These are phyloP conservation scores for Salvia miltiorrhiza DNA, from an alignment of 257 asterid species.

Conservation along the genomic window DNA sequence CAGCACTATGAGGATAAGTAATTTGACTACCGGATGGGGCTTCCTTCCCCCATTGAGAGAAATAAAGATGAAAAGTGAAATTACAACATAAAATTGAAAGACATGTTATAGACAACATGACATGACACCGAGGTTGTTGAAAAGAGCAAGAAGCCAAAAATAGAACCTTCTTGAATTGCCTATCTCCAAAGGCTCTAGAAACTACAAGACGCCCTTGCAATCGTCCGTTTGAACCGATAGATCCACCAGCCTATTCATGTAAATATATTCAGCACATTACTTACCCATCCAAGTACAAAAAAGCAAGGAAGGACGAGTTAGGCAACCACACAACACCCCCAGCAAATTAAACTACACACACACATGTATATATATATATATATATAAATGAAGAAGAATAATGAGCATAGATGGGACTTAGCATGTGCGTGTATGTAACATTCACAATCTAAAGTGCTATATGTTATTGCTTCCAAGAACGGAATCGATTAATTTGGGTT, in stretches of 20 bases:
- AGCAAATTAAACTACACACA: not conserved
- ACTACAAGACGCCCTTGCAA: constrained; percentile 93
- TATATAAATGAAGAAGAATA: not conserved
- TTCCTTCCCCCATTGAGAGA: constrained; percentile 2
- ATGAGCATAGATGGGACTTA: not conserved
- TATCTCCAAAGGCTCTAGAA: constrained; percentile 93
- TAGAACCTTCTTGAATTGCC: constrained; percentile 86
- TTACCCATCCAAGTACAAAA: constrained; percentile 3
- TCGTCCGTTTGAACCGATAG: constrained; percentile 81
- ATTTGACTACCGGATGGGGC: constrained; percentile 5
- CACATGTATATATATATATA: not conserved
- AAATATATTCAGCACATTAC: constrained; percentile 6
- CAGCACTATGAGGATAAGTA: constrained; percentile 7
- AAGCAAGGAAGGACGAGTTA: not conserved
- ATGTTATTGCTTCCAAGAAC: not conserved
- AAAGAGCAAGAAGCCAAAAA: constrained; percentile 13
- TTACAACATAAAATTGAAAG: not conserved
- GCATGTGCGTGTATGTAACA: too few species aligned
- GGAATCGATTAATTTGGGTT: too few species aligned
- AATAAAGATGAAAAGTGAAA: constrained; percentile 17
- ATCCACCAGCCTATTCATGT: constrained; percentile 76
- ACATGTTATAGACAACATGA: constrained; percentile 1
- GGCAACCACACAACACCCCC: not conserved
- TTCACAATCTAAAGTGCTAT: too few species aligned
- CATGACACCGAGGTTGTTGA: not conserved